A percentile compares a stretch with the other conserved stretches of the same genome.
These are phyloP conservation scores for Fusarium mundagurra DNA, from an alignment of 2,329 filamentous ascomycete species.

Conservation along the genomic window DNA sequence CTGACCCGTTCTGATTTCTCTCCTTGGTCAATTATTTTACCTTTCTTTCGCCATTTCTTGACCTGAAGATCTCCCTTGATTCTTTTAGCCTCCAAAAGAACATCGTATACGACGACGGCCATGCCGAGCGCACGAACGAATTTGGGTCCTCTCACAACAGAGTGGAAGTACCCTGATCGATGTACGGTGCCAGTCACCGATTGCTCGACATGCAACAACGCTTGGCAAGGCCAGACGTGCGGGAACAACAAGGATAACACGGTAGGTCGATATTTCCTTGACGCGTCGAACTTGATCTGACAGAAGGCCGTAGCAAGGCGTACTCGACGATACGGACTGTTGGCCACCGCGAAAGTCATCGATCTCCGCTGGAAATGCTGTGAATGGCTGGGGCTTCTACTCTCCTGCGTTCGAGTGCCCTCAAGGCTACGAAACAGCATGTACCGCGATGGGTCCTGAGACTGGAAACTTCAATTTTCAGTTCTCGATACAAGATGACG, in stretches of 20 bases:
- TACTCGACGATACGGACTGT: background rate
- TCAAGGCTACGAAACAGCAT: background rate
- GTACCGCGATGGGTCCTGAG: background rate
- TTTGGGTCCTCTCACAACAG: background rate
- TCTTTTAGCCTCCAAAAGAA: background rate
- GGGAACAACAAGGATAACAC: background rate
- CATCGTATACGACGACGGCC: no score
- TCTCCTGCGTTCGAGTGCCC: background rate
- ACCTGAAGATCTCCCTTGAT: background rate
- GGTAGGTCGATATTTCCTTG: background rate
- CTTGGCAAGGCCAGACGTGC: background rate
- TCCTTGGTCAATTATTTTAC: background rate
- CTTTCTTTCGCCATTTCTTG: background rate
- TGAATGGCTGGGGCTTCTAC: constrained; percentile 3
- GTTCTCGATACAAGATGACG: background rate
- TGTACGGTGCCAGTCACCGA: background rate
- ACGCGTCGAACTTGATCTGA: background rate
- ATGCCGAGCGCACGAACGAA: background rate
- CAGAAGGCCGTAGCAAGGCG: background rate
- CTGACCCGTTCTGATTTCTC: background rate
- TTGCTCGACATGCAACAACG: background rate
- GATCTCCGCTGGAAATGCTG: background rate
- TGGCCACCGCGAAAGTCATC: background rate
- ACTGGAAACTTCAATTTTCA: background rate
- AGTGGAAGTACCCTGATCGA: background rate